These are phyloP conservation scores for Eryngium alpinum DNA, from an alignment of 140 eudicot genomes.

Conservation along the genomic window DNA sequence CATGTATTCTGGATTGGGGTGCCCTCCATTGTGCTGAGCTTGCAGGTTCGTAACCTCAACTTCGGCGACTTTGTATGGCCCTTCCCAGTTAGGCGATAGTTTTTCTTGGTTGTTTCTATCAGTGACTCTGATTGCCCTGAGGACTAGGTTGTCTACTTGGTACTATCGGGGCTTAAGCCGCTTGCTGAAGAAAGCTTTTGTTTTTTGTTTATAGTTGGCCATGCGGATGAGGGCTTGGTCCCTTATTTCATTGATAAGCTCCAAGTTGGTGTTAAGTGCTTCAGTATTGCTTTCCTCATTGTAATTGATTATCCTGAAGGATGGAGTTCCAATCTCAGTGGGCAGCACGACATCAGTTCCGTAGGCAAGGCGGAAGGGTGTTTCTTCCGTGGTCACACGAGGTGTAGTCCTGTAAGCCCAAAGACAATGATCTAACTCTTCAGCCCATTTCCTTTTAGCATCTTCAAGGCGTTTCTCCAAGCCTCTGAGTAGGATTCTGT, in stretches of 20 bases:
- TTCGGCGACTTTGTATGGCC: too few species aligned
- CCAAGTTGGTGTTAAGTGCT: not conserved
- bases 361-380: not conserved
- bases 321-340: not conserved
- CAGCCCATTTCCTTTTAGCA: not conserved
- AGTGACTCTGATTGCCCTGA: not conserved
- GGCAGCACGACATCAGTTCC: not conserved
- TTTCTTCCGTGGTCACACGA: not conserved
- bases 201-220: not conserved
- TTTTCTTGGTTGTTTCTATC: not conserved
- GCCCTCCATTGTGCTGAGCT: too few species aligned
- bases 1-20: too few species aligned
- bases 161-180: not conserved
- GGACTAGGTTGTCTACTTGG: not conserved
- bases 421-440: not conserved
- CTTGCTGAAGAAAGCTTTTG: not conserved
- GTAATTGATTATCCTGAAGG: not conserved
- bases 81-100: not conserved
- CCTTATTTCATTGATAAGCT: not conserved
- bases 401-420: not conserved
- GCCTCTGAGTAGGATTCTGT: not conserved
- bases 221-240: not conserved
- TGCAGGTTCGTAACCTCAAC: too few species aligned
- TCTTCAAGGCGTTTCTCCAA: not conserved
- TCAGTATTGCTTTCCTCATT: not conserved